A percentile compares a stretch with the other conserved stretches of the same genome.
These are phyloP conservation scores for Gnaphalium uliginosum DNA, from an alignment of 129 eudicot genomes.

Conservation along the genomic window DNA sequence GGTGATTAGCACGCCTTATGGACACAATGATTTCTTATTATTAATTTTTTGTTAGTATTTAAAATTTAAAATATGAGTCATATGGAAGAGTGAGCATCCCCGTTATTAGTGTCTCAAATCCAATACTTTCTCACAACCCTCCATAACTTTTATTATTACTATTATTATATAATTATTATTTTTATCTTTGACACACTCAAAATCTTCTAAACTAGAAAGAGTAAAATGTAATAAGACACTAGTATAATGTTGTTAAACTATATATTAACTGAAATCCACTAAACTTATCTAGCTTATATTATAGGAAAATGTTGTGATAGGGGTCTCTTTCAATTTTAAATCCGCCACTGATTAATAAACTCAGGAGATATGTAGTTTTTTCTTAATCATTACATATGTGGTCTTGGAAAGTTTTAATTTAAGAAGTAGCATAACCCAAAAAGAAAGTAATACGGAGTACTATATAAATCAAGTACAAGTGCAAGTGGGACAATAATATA, in stretches of 20 bases:
- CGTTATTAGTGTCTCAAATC: conserved; percentile 7
- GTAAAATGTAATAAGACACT: neutral
- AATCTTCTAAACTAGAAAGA: neutral
- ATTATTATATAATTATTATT: too few relatives aligned
- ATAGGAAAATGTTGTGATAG: too few relatives aligned
- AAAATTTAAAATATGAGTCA: neutral
- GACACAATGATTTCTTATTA: conserved; percentile 10
- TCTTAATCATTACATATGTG: neutral
- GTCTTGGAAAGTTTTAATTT: neutral
- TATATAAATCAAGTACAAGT: neutral
- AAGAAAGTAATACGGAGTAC: neutral
- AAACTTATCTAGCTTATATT: too few relatives aligned
- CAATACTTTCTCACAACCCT: conserved; percentile 3
- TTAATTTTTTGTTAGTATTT: too few relatives aligned
- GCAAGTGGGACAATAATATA: conserved; percentile 25
- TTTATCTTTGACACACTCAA: neutral
- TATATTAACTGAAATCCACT: neutral
- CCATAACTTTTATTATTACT: neutral
- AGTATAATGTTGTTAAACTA: neutral
- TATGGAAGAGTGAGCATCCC: conserved; percentile 24
- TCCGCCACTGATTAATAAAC: too few relatives aligned
- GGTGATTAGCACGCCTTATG: conserved; percentile 20
- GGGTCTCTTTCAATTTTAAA: too few relatives aligned
- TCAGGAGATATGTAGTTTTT: too few relatives aligned
- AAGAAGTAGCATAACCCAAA: neutral